Percentiles rank a stretch among this genome's conserved stretches.
Conservation (phyloP, 169 alveolate genomes). For the Cryptosporidium viatorum region DNA sequence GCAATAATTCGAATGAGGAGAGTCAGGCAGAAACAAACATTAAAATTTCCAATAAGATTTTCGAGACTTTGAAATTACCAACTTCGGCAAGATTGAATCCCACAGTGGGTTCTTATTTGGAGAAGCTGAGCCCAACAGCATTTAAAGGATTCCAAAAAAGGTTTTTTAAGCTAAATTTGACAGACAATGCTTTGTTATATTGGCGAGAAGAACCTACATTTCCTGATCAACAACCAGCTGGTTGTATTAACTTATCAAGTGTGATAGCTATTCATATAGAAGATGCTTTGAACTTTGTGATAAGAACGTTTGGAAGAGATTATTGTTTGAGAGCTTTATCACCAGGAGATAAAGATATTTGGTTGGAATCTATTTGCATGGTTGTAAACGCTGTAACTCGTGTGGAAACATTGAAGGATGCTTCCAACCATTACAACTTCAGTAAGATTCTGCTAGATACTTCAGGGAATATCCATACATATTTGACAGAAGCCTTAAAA, state of each 20-base stretch:
- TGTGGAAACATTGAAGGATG: conserved; percentile 53
- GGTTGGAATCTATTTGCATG: conserved; percentile 72
- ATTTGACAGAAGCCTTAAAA: conserved; percentile 48
- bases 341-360: conserved; percentile 72
- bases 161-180: conserved; percentile 50
- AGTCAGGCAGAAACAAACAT: neutral
- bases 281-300: conserved; percentile 67
- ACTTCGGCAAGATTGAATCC: conserved; percentile 67
- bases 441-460: conserved; percentile 9
- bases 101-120: conserved; percentile 56
- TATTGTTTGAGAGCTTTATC: conserved; percentile 55
- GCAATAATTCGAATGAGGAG: neutral
- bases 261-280: conserved; percentile 62
- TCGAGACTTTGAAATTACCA: conserved; percentile 49
- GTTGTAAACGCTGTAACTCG: conserved; percentile 50
- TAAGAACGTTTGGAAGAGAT: conserved; percentile 64
- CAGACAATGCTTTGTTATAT: conserved; percentile 67
- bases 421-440: conserved; percentile 47
- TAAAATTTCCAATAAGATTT: conserved; percentile 2
- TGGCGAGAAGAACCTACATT: conserved; percentile 75
- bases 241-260: conserved; percentile 52
- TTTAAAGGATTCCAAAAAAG: conserved; percentile 63
- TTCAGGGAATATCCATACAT: conserved; percentile 32
- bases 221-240: conserved; percentile 67
- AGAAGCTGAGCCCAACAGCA: conserved; percentile 70